Conservation (phyloP, 495 filamentous ascomycete species). For the Cetradonia linearis region DNA sequence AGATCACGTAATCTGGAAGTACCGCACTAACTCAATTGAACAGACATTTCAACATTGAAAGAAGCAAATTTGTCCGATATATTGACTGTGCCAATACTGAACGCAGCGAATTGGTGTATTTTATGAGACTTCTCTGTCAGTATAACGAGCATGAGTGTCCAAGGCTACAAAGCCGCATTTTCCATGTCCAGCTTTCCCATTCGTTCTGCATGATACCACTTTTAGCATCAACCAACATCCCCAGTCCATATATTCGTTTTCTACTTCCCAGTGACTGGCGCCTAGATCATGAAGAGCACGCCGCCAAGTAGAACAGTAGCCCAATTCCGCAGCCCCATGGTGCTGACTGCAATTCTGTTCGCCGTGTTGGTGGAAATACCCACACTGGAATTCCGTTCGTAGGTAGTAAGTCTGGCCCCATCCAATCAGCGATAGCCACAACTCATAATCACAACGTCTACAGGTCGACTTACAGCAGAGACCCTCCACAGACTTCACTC, state of each 20-base stretch:
- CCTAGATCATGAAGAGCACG: background rate
- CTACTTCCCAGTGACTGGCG: background rate
- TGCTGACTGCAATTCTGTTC: background rate
- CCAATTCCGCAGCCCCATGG: background rate
- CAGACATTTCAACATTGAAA: no score
- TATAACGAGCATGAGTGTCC: background rate
- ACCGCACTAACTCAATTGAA: background rate
- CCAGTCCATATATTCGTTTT: background rate
- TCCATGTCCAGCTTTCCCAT: background rate
- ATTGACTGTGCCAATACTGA: background rate
- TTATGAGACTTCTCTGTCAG: background rate
- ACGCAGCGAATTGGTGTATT: no score
- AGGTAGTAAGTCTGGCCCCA: background rate
- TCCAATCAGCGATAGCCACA: background rate
- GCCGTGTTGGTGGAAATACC: background rate
- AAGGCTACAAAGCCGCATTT: background rate
- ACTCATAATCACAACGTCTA: background rate
- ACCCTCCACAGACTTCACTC: constrained; percentile 25
- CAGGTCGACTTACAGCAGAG: constrained; percentile 12
- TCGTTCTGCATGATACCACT: background rate
- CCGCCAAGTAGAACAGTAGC: background rate
- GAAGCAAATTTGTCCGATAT: background rate
- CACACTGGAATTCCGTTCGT: background rate
- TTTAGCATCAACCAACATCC: background rate
- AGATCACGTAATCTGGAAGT: no score